phyloP scores from a whole-genome alignment of 495 filamentous ascomycete genomes.

The Daldinia bambusicola region DNA sequence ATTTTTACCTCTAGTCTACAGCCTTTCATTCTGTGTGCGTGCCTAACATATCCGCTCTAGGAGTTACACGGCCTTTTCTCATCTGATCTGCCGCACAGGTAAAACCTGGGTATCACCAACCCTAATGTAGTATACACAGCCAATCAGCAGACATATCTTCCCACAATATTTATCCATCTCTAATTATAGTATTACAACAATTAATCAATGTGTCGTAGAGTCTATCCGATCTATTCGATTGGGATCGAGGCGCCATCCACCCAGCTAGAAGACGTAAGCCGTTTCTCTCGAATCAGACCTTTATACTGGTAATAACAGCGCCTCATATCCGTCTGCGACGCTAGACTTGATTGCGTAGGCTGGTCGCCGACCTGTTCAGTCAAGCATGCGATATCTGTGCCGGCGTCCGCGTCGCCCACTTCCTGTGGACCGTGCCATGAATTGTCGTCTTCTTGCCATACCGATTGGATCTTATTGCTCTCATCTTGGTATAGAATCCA shows the following conservation, averaged over 20 bases:
- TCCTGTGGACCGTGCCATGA: constrained; percentile 33
- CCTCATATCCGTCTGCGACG: constrained; percentile 28
- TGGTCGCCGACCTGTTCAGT: constrained; percentile 26
- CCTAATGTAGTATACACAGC: not conserved
- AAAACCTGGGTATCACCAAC: not conserved
- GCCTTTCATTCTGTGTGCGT: not conserved
- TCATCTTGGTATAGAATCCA: constrained; percentile 40
- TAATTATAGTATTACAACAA: constrained; percentile 4
- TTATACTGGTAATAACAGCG: constrained; percentile 38
- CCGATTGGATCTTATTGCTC: constrained; percentile 24
- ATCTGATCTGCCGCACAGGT: not conserved
- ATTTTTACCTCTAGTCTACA: not conserved
- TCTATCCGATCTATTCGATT: constrained; percentile 12
- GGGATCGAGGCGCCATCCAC: constrained; percentile 27
- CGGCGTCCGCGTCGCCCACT: constrained; percentile 34
- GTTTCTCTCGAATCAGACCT: constrained; percentile 31
- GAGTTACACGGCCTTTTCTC: not conserved
- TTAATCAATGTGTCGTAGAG: constrained; percentile 9
- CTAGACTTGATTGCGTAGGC: constrained; percentile 8
- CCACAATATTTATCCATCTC: not conserved
- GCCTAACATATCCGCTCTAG: too few species aligned
- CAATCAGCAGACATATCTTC: not conserved
- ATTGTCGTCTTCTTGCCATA: constrained; percentile 31
- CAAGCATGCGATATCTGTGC: constrained; percentile 39
- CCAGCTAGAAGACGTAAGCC: constrained; percentile 25